Percentiles rank a stretch among this genome's conserved stretches.
phyloP scores from a whole-genome alignment of 2,329 filamentous ascomycete genomes.

The Ophiocordyceps camponoti-floridani region DNA sequence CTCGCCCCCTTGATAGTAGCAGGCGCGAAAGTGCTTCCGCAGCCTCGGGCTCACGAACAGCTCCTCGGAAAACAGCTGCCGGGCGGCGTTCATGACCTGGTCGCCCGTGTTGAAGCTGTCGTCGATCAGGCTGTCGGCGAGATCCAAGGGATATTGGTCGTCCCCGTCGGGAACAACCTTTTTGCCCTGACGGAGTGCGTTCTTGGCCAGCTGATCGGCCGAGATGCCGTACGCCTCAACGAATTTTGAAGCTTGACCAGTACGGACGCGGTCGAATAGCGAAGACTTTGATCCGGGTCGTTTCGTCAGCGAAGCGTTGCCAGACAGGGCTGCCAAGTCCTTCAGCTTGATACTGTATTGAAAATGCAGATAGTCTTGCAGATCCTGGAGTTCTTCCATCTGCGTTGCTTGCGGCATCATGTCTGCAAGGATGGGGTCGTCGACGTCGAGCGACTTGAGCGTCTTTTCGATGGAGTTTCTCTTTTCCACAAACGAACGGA shows the following conservation, averaged over 20 bases:
- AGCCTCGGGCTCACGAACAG: conserved; percentile 75
- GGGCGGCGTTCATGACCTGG: conserved; percentile 60
- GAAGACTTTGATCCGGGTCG: conserved; percentile 70
- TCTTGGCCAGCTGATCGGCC: conserved; percentile 75
- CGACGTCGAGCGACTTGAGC: conserved; percentile 44
- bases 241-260: conserved; percentile 60
- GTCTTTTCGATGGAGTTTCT: conserved; percentile 68
- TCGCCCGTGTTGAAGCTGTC: conserved; percentile 59
- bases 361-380: conserved; percentile 94
- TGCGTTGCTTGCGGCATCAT: conserved; percentile 65
- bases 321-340: conserved; percentile 50
- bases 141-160: conserved; percentile 59
- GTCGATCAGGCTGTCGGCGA: conserved; percentile 64
- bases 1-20: conserved; percentile 67
- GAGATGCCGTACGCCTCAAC: conserved; percentile 83
- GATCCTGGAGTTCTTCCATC: conserved; percentile 89
- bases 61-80: conserved; percentile 81
- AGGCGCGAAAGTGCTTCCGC: conserved; percentile 68
- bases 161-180: conserved; percentile 77
- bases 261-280: conserved; percentile 69
- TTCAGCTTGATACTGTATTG: conserved; percentile 73
- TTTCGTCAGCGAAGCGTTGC: conserved; percentile 48
- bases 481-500: conserved; percentile 82
- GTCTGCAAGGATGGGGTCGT: conserved; percentile 62
- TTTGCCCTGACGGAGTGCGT: conserved; percentile 60